These are phyloP conservation scores for Graphilbum ipis-grandicollis DNA, from an alignment of 2,329 filamentous ascomycete genomes.

Conservation along the genomic window DNA sequence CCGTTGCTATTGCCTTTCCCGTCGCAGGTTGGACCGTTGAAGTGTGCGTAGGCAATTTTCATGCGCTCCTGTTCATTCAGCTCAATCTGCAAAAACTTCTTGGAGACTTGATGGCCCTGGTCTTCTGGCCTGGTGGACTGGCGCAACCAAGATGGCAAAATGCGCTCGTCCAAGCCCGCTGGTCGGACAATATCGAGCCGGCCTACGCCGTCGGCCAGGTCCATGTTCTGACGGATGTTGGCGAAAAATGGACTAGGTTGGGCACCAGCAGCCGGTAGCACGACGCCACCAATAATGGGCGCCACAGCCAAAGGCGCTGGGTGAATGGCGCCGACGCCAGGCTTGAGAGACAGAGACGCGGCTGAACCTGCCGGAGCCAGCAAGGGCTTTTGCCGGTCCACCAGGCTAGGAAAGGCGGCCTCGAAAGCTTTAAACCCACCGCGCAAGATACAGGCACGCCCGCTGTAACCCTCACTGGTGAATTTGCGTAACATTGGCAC, in stretches of 20 bases:
- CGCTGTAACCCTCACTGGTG: slow-evolving; percentile 62
- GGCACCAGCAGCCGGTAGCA: slow-evolving; percentile 52
- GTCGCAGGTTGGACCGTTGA: slow-evolving; percentile 20
- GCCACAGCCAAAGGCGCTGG: slow-evolving; percentile 32
- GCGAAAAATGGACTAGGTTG: slow-evolving; percentile 79
- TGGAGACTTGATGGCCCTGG: slow-evolving; percentile 62
- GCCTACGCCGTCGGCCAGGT: slow-evolving; percentile 81
- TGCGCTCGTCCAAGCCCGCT: slow-evolving; percentile 23
- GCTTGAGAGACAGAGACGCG: too few species aligned
- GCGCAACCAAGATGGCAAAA: slow-evolving; percentile 62
- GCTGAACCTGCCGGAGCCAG: slow-evolving; percentile 19
- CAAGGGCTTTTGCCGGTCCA: slow-evolving; percentile 33
- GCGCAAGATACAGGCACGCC: slow-evolving; percentile 55
- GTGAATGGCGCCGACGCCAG: slow-evolving; percentile 25
- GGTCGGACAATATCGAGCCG: slow-evolving; percentile 46
- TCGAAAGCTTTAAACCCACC: slow-evolving; percentile 70
- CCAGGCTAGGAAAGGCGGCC: slow-evolving; percentile 42
- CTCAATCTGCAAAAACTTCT: slow-evolving; percentile 74
- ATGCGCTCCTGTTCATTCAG: slow-evolving; percentile 79
- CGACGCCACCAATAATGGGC: slow-evolving; percentile 78
- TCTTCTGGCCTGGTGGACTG: slow-evolving; percentile 49
- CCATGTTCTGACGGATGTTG: slow-evolving; percentile 94
- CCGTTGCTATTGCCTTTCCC: slow-evolving; percentile 11
- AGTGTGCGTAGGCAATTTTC: slow-evolving; percentile 51
- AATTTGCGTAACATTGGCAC: slow-evolving; percentile 92